Evolutionary conservation across 345 rosid species (phyloP).

Genomic region (Citrus medica): DNA sequence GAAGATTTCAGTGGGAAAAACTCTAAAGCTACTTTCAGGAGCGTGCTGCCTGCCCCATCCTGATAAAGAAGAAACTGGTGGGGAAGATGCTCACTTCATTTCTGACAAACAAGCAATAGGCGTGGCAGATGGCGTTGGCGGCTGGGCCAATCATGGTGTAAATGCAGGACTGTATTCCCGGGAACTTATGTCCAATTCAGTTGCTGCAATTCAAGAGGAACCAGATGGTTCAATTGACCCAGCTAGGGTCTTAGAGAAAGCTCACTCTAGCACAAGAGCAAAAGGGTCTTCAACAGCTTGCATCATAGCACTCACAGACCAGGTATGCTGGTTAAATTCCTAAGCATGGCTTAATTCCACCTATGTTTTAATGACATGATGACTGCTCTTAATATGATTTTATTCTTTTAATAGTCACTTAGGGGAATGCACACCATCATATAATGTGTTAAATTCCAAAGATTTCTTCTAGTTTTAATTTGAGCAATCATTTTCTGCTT

Average conservation of each 20-base stretch:
- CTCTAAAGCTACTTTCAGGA: constrained; percentile 75
- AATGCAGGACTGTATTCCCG: constrained; percentile 82
- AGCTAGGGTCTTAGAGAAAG: constrained; percentile 85
- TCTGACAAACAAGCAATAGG: constrained; percentile 82
- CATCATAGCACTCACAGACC: constrained; percentile 83
- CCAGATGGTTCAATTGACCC: constrained; percentile 87
- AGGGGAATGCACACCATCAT: neutral
- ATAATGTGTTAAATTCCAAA: neutral
- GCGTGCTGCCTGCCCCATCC: constrained; percentile 97
- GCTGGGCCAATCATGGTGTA: constrained; percentile 94
- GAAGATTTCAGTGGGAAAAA: constrained; percentile 40
- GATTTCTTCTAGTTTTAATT: neutral
- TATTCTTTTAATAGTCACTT: neutral
- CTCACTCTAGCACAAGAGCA: constrained; percentile 84
- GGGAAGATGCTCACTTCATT: constrained; percentile 98
- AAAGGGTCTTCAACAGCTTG: constrained; percentile 97
- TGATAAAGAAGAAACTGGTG: constrained; percentile 98
- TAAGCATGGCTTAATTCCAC: neutral
- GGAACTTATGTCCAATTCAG: constrained; percentile 94
- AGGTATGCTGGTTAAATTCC: constrained; percentile 36
- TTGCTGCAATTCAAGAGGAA: constrained; percentile 72
- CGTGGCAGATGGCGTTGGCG: constrained; percentile 99
- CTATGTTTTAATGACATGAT: neutral
- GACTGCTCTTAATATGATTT: neutral
- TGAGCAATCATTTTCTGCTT: neutral